A percentile compares a stretch with the other conserved stretches of the same genome.
phyloP scores from a whole-genome alignment of 2,329 filamentous ascomycete genomes.

The Trichoderma lentiforme region DNA sequence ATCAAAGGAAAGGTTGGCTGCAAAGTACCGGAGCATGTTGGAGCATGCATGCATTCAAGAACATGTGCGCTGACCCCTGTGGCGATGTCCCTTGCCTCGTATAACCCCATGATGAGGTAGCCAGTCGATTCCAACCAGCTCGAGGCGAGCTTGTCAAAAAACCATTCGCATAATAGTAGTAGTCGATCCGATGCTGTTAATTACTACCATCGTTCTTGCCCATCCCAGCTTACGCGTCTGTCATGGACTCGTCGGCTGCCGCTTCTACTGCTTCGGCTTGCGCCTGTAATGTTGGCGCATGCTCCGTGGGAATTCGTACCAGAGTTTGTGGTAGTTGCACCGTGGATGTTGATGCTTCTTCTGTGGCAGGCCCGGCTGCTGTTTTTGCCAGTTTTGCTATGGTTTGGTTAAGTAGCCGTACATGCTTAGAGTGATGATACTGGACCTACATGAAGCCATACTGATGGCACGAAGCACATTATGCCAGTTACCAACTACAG shows the following conservation, averaged over 20 bases:
- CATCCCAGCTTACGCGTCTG: not conserved
- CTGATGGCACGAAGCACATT: conserved; percentile 80
- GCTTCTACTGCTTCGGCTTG: conserved; percentile 53
- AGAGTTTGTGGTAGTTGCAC: conserved; percentile 72
- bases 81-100: not conserved
- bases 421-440: not conserved
- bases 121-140: not conserved
- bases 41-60: not conserved
- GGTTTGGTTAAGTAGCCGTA: not conserved
- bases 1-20: not conserved
- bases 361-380: conserved; percentile 36
- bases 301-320: conserved; percentile 80
- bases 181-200: not conserved
- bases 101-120: not conserved
- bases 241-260: conserved; percentile 35
- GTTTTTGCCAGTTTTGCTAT: conserved; percentile 68
- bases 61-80: not conserved
- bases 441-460: conserved; percentile 72
- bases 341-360: conserved; percentile 40
- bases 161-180: not conserved
- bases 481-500: conserved; percentile 85
- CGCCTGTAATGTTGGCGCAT: conserved; percentile 62
- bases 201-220: not conserved
- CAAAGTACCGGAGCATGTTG: not conserved
- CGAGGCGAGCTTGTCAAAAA: not conserved